Percentiles rank a stretch among this genome's conserved stretches.
Conservation (phyloP, 768 basidiomycete genomes). For the Agaricus blazei region DNA sequence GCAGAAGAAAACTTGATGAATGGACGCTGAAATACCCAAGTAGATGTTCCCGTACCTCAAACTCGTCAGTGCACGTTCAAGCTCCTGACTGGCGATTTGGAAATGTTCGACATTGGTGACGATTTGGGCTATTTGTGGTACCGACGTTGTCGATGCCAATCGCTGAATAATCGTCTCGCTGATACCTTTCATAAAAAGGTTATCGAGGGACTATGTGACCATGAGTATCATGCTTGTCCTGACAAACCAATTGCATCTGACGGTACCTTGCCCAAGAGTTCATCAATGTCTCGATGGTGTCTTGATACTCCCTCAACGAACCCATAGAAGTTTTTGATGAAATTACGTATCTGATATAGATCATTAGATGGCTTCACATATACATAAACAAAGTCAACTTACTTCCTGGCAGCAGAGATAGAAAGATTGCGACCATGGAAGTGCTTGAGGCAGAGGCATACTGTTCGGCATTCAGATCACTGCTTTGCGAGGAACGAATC, state of each 20-base stretch:
- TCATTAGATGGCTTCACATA: background rate
- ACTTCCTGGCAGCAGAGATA: constrained; percentile 92
- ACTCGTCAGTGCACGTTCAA: constrained; percentile 79
- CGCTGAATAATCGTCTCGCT: constrained; percentile 70
- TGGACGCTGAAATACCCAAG: background rate
- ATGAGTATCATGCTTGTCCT: background rate
- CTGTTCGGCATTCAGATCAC: constrained; percentile 30
- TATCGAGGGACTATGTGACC: constrained; percentile 71
- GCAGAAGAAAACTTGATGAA: background rate
- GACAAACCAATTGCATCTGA: background rate
- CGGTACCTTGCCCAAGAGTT: constrained; percentile 78
- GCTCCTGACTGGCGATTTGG: constrained; percentile 74
- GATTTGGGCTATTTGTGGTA: constrained; percentile 91
- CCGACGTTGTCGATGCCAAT: constrained; percentile 67
- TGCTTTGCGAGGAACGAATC: background rate
- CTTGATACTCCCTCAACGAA: constrained; percentile 95
- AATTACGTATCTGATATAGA: constrained; percentile 63
- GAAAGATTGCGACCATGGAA: constrained; percentile 96
- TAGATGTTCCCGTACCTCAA: constrained; percentile 51
- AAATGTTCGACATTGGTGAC: constrained; percentile 93
- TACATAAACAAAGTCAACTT: constrained; percentile 14
- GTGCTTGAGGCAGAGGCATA: constrained; percentile 54
- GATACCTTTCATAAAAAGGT: constrained; percentile 71
- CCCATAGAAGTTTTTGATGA: constrained; percentile 93
- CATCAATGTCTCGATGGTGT: constrained; percentile 88